phyloP scores from a whole-genome alignment of 768 basidiomycete species.

The Rhodotorula taiwanensis region DNA sequence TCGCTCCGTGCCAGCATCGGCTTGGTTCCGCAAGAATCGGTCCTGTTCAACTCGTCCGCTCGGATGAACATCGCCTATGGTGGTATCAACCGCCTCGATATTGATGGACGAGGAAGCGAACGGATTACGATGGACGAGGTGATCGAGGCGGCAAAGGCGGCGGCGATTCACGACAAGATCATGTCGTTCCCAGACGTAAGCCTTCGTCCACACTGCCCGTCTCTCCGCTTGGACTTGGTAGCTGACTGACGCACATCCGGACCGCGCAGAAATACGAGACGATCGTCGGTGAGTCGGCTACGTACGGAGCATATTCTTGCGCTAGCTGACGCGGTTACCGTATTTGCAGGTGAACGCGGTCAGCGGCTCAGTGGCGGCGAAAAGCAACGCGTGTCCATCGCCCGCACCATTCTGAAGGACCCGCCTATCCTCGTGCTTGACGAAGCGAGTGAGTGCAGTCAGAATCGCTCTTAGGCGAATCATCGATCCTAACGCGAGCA shows the following conservation, averaged over 20 bases:
- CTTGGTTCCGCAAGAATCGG: constrained; percentile 77
- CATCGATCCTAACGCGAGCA: not conserved
- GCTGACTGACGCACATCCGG: not conserved
- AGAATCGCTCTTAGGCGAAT: not conserved
- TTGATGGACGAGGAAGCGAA: constrained; percentile 52
- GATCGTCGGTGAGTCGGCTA: constrained; percentile 50
- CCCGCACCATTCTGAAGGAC: constrained; percentile 76
- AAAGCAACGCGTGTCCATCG: constrained; percentile 56
- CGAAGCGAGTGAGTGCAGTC: not conserved
- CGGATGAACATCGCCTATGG: constrained; percentile 54
- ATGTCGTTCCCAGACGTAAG: constrained; percentile 66
- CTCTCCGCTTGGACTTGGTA: not conserved
- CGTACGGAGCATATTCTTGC: too few relatives aligned
- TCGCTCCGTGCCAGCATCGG: constrained; percentile 75
- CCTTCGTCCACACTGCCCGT: constrained; percentile 27
- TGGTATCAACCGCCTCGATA: constrained; percentile 7
- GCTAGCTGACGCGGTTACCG: too few relatives aligned
- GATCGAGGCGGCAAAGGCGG: constrained; percentile 67
- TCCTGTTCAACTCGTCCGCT: constrained; percentile 36
- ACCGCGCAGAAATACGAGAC: constrained; percentile 59
- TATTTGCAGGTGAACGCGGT: constrained; percentile 60
- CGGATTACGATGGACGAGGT: constrained; percentile 62
- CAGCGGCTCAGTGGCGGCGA: constrained; percentile 79
- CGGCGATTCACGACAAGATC: constrained; percentile 82
- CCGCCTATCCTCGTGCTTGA: constrained; percentile 42